Conservation (phyloP, 345 rosid genomes). For the Citrus cavaleriei region DNA sequence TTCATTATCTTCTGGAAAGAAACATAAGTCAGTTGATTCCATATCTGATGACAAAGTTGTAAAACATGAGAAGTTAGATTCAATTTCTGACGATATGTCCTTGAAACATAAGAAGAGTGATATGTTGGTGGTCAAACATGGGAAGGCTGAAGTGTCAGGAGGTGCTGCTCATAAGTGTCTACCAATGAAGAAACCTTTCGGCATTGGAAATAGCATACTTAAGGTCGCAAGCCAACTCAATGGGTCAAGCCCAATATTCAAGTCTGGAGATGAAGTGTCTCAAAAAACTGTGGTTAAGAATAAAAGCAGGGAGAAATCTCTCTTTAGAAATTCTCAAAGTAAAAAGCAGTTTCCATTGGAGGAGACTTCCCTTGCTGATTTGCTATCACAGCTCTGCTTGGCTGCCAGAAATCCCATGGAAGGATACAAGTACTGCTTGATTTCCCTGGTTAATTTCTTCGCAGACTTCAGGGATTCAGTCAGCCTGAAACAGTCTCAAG, state of each 20-base stretch:
- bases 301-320: slow-evolving; percentile 23
- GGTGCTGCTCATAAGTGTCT: slow-evolving; percentile 22
- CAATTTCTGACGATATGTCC: slow-evolving; percentile 3
- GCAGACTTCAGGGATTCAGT: slow-evolving; percentile 36
- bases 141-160: slow-evolving; percentile 16
- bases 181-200: slow-evolving; percentile 29
- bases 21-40: slow-evolving; percentile 37
- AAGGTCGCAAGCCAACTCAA: slow-evolving; percentile 31
- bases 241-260: slow-evolving; percentile 16
- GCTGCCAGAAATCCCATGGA: slow-evolving; percentile 38
- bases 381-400: slow-evolving; percentile 29
- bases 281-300: not conserved
- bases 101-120: slow-evolving; percentile 18
- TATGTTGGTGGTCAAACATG: slow-evolving; percentile 19
- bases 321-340: slow-evolving; percentile 15
- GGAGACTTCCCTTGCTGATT: slow-evolving; percentile 31
- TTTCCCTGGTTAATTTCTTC: slow-evolving; percentile 32
- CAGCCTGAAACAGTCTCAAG: slow-evolving; percentile 23
- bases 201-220: slow-evolving; percentile 38
- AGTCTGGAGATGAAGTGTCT: slow-evolving; percentile 4
- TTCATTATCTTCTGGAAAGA: slow-evolving; percentile 29
- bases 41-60: slow-evolving; percentile 19
- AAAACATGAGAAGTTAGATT: slow-evolving; percentile 7
- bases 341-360: slow-evolving; percentile 15
- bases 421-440: slow-evolving; percentile 8